Percentiles rank a stretch among this genome's conserved stretches.
These are phyloP conservation scores for Xylaria longipes DNA, from an alignment of 495 filamentous ascomycete genomes.

Conservation along the genomic window DNA sequence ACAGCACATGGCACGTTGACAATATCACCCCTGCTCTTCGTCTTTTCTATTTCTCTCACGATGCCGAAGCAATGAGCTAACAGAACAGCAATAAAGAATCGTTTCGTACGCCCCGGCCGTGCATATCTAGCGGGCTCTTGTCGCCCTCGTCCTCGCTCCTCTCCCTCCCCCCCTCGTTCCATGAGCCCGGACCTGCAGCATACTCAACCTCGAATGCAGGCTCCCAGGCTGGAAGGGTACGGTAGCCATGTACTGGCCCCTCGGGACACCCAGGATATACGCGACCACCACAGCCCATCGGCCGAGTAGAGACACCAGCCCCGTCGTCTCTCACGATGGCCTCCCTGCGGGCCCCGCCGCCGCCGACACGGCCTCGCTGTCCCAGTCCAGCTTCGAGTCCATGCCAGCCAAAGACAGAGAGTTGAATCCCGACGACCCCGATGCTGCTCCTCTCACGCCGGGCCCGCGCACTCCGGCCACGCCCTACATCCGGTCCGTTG, in stretches of 20 bases:
- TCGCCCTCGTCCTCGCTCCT: not conserved
- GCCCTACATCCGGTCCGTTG: slow-evolving; percentile 59
- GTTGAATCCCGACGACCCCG: slow-evolving; percentile 31
- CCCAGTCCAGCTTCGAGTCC: slow-evolving; percentile 38
- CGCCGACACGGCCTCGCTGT: slow-evolving; percentile 44
- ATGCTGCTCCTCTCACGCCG: slow-evolving; percentile 44
- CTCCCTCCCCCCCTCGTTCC: not conserved
- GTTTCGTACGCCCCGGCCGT: not conserved
- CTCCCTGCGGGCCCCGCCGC: slow-evolving; percentile 38
- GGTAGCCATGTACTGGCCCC: slow-evolving; percentile 93
- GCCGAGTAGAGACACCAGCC: slow-evolving; percentile 48
- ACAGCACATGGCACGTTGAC: not conserved
- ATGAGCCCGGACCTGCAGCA: slow-evolving; percentile 20
- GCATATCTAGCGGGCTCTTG: not conserved
- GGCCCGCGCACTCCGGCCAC: slow-evolving; percentile 53
- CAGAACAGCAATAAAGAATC: not conserved
- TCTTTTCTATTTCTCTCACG: not conserved
- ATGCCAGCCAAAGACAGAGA: slow-evolving; percentile 36
- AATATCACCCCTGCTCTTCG: not conserved
- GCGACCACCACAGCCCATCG: slow-evolving; percentile 68
- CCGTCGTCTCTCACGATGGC: slow-evolving; percentile 52
- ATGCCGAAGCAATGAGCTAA: slow-evolving; percentile 15
- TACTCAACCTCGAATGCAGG: slow-evolving; percentile 35
- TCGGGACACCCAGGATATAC: slow-evolving; percentile 89
- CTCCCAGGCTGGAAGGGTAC: slow-evolving; percentile 32